These are phyloP conservation scores for Chaetomiaceae sp. DNA, from an alignment of 2,329 filamentous ascomycete species.

Conservation along the genomic window DNA sequence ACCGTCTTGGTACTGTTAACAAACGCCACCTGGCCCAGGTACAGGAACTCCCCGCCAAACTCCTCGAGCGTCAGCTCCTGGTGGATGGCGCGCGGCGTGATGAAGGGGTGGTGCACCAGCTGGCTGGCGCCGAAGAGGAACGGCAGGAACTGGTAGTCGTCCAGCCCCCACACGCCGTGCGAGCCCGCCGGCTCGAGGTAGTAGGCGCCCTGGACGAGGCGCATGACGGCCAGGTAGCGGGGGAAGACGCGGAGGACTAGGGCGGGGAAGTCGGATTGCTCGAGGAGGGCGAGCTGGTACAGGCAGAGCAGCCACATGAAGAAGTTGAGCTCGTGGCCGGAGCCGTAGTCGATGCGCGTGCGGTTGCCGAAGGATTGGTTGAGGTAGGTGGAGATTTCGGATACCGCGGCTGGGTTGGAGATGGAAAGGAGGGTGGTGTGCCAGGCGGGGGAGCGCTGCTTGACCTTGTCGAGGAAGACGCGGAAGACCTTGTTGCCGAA, in stretches of 20 bases:
- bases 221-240: constrained; percentile 82
- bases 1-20: constrained; percentile 97
- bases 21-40: constrained; percentile 87
- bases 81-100: constrained; percentile 78
- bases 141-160: constrained; percentile 95
- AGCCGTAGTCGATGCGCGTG: constrained; percentile 89
- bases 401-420: constrained; percentile 39
- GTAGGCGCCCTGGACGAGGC: constrained; percentile 81
- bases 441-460: constrained; percentile 55
- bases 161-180: constrained; percentile 95
- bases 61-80: constrained; percentile 85
- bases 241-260: constrained; percentile 75
- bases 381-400: constrained; percentile 78
- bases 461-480: constrained; percentile 68
- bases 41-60: constrained; percentile 76
- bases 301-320: constrained; percentile 94
- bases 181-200: constrained; percentile 96
- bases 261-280: constrained; percentile 62
- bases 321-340: constrained; percentile 96
- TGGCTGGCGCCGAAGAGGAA: constrained; percentile 94
- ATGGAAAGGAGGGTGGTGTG: constrained; percentile 56
- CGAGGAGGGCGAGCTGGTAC: constrained; percentile 68
- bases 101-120: constrained; percentile 76
- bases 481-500: constrained; percentile 95
- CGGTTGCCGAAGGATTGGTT: constrained; percentile 80